Conservation (phyloP, 164 flowering plant genomes). For the Vitis labrusca region DNA sequence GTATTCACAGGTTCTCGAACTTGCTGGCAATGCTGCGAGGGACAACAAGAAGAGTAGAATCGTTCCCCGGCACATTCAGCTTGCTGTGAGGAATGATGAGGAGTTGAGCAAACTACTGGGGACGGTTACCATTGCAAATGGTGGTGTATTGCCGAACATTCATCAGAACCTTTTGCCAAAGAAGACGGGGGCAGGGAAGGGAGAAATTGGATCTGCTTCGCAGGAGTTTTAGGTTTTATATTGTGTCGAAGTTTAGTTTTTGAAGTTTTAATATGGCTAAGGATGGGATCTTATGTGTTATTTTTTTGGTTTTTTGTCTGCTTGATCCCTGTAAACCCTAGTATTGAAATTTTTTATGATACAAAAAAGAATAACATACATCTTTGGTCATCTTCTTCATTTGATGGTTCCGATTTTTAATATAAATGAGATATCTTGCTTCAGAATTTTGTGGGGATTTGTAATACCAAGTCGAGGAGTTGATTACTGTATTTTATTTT, state of each 20-base stretch:
- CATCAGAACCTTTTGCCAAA: constrained; percentile 58
- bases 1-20: constrained; percentile 51
- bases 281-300: neutral
- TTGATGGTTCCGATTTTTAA: neutral
- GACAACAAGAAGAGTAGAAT: constrained; percentile 74
- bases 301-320: neutral
- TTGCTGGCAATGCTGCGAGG: constrained; percentile 73
- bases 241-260: neutral
- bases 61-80: constrained; percentile 70
- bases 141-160: constrained; percentile 64
- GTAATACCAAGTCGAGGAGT: too few species aligned
- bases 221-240: constrained; percentile 45
- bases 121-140: constrained; percentile 59
- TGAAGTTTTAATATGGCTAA: neutral
- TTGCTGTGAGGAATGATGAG: constrained; percentile 74
- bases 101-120: constrained; percentile 69
- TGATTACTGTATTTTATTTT: neutral
- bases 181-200: constrained; percentile 53
- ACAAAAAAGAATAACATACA: neutral
- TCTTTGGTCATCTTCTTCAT: neutral
- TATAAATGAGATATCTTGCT: neutral
- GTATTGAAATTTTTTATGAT: neutral
- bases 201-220: constrained; percentile 58
- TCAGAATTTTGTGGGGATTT: neutral
- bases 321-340: neutral